Evolutionary conservation across 2,329 filamentous ascomycete genomes (phyloP).

Genomic region (Sporothrix variecibatus): DNA sequence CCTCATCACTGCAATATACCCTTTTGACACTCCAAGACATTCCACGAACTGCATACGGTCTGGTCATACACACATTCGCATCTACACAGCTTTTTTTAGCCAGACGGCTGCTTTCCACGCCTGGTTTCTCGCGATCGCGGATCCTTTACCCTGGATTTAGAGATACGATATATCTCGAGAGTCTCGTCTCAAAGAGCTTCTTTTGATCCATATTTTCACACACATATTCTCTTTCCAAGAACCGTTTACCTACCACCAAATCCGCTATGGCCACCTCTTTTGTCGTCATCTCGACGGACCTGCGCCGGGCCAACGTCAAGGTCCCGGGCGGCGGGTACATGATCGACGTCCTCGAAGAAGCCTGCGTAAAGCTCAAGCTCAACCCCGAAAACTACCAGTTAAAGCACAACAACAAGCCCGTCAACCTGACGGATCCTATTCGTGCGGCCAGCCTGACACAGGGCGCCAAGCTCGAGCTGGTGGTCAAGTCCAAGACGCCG

Average conservation of each 20-base stretch:
- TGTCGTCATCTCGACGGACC: constrained; percentile 78
- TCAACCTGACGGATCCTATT: constrained; percentile 84
- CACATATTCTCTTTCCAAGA: not conserved
- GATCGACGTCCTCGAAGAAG: constrained; percentile 82
- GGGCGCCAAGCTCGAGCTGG: constrained; percentile 90
- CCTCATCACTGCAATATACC: not conserved
- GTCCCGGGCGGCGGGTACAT: constrained; percentile 79
- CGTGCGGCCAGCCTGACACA: constrained; percentile 78
- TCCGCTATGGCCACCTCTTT: constrained; percentile 79
- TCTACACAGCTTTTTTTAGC: not conserved
- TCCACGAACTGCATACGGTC: too few relatives aligned
- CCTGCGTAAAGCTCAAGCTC: constrained; percentile 78
- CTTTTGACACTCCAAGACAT: too few relatives aligned
- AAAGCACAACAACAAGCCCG: constrained; percentile 83
- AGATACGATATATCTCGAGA: not conserved
- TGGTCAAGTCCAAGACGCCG: constrained; percentile 81
- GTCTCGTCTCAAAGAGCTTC: not conserved
- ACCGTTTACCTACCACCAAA: not conserved
- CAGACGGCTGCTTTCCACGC: not conserved
- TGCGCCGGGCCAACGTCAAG: constrained; percentile 78
- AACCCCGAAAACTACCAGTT: constrained; percentile 73
- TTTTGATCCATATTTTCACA: constrained; percentile 43
- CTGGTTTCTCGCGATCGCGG: not conserved
- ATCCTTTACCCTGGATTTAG: not conserved
- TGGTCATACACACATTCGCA: too few relatives aligned